Percentiles rank a stretch among this genome's conserved stretches.
These are phyloP conservation scores for Thalia dealbata DNA, from an alignment of 176 grass and related monocot species.

Conservation along the genomic window DNA sequence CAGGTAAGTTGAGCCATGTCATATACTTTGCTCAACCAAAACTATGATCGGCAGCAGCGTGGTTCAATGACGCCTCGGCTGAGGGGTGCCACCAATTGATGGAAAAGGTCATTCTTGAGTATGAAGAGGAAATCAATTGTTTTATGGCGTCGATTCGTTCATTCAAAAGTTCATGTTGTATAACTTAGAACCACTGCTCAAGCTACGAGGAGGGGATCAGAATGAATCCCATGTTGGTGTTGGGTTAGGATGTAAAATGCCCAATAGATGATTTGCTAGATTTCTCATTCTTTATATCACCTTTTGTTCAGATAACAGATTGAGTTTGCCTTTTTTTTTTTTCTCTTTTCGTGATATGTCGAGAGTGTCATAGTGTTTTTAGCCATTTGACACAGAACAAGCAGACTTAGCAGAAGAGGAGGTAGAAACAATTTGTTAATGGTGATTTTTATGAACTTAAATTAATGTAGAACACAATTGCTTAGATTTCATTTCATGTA, in stretches of 20 bases:
- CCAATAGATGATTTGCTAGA: conserved; percentile 1
- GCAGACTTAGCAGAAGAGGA: not conserved
- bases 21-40: not conserved
- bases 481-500: not conserved
- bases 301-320: conserved; percentile 10
- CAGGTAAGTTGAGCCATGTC: conserved; percentile 4
- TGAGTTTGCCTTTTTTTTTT: not conserved
- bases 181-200: not conserved
- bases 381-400: not conserved
- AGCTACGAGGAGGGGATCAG: not conserved
- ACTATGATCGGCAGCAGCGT: not conserved
- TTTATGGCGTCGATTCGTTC: not conserved
- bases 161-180: conserved; percentile 1
- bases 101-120: not conserved
- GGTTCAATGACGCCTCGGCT: not conserved
- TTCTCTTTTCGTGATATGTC: not conserved
- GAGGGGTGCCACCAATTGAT: not conserved
- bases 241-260: conserved; percentile 7
- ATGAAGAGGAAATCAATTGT: not conserved
- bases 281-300: conserved; percentile 9
- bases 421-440: not conserved
- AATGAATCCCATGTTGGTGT: not conserved
- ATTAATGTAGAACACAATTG: not conserved
- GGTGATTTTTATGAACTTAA: not conserved
- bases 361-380: not conserved